Conservation (phyloP, 176 grass and related monocot species). For the Chloris gayana region DNA sequence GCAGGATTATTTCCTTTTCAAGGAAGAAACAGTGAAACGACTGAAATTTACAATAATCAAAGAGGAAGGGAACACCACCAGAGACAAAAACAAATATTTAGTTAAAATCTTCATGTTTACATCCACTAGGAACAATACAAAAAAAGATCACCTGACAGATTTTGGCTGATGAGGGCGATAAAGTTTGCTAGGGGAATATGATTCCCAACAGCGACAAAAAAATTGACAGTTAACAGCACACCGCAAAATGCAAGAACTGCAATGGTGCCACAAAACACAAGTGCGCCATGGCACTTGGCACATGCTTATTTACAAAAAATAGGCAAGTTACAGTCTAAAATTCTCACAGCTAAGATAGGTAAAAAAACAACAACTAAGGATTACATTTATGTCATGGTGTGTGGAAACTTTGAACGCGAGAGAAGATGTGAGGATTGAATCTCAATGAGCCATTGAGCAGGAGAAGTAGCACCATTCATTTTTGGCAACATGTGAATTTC, state of each 20-base stretch:
- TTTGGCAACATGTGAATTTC: too few relatives aligned
- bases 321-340: not conserved
- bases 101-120: not conserved
- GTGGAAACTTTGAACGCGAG: not conserved
- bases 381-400: not conserved
- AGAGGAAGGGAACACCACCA: conserved; percentile 1
- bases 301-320: conserved; percentile 21
- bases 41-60: not conserved
- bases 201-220: too few relatives aligned
- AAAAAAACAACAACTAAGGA: not conserved
- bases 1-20: not conserved
- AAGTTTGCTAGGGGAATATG: not conserved
- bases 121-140: conserved; percentile 5
- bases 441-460: too few relatives aligned
- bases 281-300: not conserved
- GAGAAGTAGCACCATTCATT: not conserved
- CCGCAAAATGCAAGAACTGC: conserved; percentile 30
- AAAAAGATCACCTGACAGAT: not conserved
- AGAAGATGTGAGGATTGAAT: not conserved
- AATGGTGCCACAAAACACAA: too few relatives aligned
- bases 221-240: not conserved
- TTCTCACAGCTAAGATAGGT: conserved; percentile 5
- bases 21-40: not conserved
- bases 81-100: not conserved
- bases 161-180: not conserved